phyloP scores from a whole-genome alignment of 805 yeast species.

The Pichia thaimueangensis region DNA sequence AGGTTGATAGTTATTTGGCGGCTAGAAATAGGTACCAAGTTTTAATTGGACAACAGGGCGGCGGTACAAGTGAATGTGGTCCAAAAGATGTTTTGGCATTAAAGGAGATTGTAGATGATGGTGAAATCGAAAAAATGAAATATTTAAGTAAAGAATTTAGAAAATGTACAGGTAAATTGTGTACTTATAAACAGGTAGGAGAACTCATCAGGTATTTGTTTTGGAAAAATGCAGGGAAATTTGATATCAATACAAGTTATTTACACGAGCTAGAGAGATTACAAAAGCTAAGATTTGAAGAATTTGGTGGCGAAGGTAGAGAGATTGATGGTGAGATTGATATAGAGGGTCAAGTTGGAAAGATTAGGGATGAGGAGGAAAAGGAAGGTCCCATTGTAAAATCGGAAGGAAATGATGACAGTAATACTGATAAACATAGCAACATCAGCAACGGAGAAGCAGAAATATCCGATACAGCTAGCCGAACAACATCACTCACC shows the following conservation, averaged over 20 bases:
- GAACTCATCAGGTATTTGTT: conserved; percentile 48
- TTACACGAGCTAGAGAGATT: conserved; percentile 36
- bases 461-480: too few species aligned
- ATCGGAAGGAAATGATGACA: too few species aligned
- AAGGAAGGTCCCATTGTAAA: too few species aligned
- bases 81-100: conserved; percentile 46
- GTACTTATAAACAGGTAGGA: conserved; percentile 49
- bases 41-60: conserved; percentile 77
- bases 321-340: background rate
- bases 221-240: conserved; percentile 46
- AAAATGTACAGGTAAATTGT: conserved; percentile 45
- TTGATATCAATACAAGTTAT: conserved; percentile 49
- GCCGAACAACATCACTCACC: too few species aligned
- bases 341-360: background rate
- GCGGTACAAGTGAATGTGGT: conserved; percentile 60
- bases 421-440: background rate
- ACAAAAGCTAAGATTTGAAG: conserved; percentile 10
- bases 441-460: too few species aligned
- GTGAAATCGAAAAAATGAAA: conserved; percentile 65
- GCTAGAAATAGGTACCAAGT: conserved; percentile 78
- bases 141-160: conserved; percentile 57
- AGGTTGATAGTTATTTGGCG: conserved; percentile 61
- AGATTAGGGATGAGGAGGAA: background rate
- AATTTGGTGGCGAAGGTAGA: conserved; percentile 4
- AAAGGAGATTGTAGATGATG: conserved; percentile 54